Conservation (phyloP, 371 early-diverging fungal genomes). For the Encephalitozoon hellem region DNA sequence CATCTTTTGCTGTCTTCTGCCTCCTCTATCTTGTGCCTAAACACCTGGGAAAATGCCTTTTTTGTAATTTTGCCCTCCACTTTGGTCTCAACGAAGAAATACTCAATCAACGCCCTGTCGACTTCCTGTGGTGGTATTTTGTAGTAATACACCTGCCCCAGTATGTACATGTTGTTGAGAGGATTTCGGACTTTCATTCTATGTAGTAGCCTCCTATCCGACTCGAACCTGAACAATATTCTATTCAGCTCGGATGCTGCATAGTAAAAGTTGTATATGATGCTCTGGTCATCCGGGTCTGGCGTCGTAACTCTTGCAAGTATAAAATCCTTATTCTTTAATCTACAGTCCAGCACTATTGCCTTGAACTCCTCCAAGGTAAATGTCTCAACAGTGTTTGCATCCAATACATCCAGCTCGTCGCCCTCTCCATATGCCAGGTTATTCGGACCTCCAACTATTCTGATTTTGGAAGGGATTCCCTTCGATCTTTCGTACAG, state of each 20-base stretch:
- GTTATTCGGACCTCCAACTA: constrained; percentile 59
- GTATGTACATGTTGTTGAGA: constrained; percentile 68
- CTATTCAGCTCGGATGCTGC: constrained; percentile 71
- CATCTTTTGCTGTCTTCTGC: constrained; percentile 3
- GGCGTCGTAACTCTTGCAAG: constrained; percentile 69
- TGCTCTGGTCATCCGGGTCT: constrained; percentile 64
- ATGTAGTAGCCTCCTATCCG: constrained; percentile 62
- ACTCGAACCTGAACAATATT: constrained; percentile 67
- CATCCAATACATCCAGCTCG: constrained; percentile 62
- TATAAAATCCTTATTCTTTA: constrained; percentile 67
- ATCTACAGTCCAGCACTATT: constrained; percentile 64
- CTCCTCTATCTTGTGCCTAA: not conserved
- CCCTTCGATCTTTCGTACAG: constrained; percentile 43
- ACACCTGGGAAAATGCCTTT: constrained; percentile 43
- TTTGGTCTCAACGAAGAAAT: constrained; percentile 43
- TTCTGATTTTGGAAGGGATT: constrained; percentile 47
- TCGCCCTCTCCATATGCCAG: constrained; percentile 24
- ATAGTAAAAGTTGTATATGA: constrained; percentile 67
- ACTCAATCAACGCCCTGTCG: constrained; percentile 57
- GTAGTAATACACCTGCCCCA: constrained; percentile 69
- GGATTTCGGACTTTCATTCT: constrained; percentile 74
- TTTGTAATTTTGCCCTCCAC: not conserved
- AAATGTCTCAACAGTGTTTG: constrained; percentile 67
- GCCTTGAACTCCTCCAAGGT: constrained; percentile 68
- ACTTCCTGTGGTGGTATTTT: constrained; percentile 53